Percentiles rank a stretch among this genome's conserved stretches.
Conservation (phyloP, 805 yeast species). For the Pichia eremophila region DNA sequence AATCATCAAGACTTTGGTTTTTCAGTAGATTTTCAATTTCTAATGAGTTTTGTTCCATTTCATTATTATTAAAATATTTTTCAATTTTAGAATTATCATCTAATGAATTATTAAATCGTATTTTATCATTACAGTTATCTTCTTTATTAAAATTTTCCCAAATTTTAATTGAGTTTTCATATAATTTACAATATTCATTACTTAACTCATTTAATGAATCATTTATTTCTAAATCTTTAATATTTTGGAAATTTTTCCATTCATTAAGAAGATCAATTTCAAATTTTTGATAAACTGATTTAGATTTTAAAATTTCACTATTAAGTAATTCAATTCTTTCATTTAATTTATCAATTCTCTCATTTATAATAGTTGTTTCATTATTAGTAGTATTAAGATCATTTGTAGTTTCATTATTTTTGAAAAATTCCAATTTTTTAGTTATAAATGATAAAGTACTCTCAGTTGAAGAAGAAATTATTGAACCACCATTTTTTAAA, state of each 20-base stretch:
- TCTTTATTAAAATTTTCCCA: slow-evolving; percentile 42
- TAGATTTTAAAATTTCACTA: slow-evolving; percentile 34
- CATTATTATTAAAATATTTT: slow-evolving; percentile 17
- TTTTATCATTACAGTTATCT: not conserved
- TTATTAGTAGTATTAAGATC: slow-evolving; percentile 23
- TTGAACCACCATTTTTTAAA: slow-evolving; percentile 26
- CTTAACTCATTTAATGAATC: slow-evolving; percentile 63
- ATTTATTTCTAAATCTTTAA: slow-evolving; percentile 71
- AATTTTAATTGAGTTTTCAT: slow-evolving; percentile 53
- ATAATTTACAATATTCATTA: slow-evolving; percentile 67
- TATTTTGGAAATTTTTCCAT: slow-evolving; percentile 62
- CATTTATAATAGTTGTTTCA: slow-evolving; percentile 32
- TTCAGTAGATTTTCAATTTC: too few species aligned
- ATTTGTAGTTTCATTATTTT: slow-evolving; percentile 31
- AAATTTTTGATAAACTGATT: slow-evolving; percentile 35
- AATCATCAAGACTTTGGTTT: too few species aligned
- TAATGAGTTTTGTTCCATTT: slow-evolving; percentile 10
- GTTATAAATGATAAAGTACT: slow-evolving; percentile 28
- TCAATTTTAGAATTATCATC: slow-evolving; percentile 14
- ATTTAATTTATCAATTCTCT: slow-evolving; percentile 33
- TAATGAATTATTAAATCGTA: slow-evolving; percentile 12
- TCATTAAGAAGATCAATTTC: slow-evolving; percentile 40
- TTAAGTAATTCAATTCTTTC: slow-evolving; percentile 34
- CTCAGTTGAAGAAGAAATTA: slow-evolving; percentile 26
- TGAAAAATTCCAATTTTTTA: slow-evolving; percentile 42